Evolutionary conservation across 2,329 filamentous ascomycete genomes (phyloP).

Genomic region (Rutstroemia sp.): DNA sequence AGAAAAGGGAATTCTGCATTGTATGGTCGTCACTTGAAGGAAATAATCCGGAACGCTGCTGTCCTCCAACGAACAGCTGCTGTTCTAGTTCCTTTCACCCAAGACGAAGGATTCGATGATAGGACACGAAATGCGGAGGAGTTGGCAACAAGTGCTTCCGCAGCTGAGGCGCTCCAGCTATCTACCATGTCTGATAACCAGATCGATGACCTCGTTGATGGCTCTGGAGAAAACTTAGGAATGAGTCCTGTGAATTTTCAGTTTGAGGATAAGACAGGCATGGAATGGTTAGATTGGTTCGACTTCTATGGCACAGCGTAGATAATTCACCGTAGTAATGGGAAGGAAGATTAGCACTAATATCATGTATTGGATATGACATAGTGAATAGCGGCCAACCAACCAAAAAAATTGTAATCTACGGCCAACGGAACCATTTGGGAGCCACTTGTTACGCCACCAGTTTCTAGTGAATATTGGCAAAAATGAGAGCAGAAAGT

Average conservation of each 20-base stretch:
- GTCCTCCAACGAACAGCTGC: constrained; percentile 9
- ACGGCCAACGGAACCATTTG: too few relatives aligned
- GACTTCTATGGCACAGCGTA: constrained; percentile 10
- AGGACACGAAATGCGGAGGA: background rate
- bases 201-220: constrained; percentile 58
- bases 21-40: constrained; percentile 48
- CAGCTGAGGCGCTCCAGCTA: constrained; percentile 48
- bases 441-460: too few relatives aligned
- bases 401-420: too few relatives aligned
- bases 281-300: constrained; percentile 28
- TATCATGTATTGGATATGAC: too few relatives aligned
- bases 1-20: constrained; percentile 58
- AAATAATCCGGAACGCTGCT: constrained; percentile 26
- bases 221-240: constrained; percentile 52
- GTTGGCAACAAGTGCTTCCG: background rate
- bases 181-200: constrained; percentile 65
- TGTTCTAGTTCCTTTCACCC: background rate
- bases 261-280: constrained; percentile 20
- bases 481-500: too few relatives aligned
- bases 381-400: too few relatives aligned
- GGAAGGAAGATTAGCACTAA: too few relatives aligned
- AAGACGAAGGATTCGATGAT: background rate
- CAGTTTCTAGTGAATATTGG: too few relatives aligned
- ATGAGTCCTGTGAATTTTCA: constrained; percentile 18
- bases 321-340: background rate